A percentile compares a stretch with the other conserved stretches of the same genome.
phyloP scores from a whole-genome alignment of 345 rosid genomes.

The Leavenworthia alabamica region DNA sequence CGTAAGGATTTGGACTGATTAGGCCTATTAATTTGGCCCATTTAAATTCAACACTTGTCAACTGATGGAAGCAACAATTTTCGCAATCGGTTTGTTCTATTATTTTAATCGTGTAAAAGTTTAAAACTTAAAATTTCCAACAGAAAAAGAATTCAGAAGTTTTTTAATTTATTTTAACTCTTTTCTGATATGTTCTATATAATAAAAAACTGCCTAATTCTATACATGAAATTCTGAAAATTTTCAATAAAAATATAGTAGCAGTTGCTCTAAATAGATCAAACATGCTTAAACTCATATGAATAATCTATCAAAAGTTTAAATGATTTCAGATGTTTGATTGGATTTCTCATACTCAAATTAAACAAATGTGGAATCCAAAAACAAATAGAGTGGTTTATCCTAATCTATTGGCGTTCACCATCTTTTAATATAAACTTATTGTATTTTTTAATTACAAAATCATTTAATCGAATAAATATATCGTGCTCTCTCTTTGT shows the following conservation, averaged over 20 bases:
- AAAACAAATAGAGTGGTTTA: background rate
- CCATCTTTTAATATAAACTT: background rate
- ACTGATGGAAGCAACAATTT: background rate
- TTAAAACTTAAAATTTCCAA: background rate
- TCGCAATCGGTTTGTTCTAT: background rate
- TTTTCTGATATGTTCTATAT: too few relatives aligned
- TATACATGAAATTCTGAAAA: background rate
- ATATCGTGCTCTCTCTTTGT: slow-evolving; percentile 5
- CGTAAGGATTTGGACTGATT: background rate
- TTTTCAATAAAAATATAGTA: background rate
- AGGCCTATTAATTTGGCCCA: background rate
- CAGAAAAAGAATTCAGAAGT: background rate
- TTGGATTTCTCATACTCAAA: background rate
- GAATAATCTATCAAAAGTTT: background rate
- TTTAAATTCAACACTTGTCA: background rate
- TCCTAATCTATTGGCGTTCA: slow-evolving; percentile 16
- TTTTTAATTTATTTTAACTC: too few relatives aligned
- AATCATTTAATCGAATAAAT: background rate
- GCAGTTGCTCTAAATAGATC: background rate
- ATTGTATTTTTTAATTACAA: background rate
- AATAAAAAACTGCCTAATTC: background rate
- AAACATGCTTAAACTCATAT: background rate
- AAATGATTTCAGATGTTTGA: background rate
- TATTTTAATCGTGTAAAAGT: background rate
- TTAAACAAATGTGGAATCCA: background rate